Evolutionary conservation across 2,329 filamentous ascomycete species (phyloP).

Genomic region (Nemania abortiva): DNA sequence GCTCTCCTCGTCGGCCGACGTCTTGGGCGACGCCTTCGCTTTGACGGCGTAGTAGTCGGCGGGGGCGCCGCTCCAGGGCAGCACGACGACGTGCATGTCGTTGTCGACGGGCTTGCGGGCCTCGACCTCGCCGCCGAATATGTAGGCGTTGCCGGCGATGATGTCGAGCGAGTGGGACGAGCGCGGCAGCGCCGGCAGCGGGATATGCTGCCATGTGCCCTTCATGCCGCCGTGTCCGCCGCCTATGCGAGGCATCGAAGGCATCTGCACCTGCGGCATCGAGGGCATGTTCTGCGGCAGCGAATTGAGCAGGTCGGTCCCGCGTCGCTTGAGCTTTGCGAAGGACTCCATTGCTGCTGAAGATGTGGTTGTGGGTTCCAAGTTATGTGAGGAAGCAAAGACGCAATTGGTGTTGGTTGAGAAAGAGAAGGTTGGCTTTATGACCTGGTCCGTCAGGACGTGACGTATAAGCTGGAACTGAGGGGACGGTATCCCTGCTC

Average conservation of each 20-base stretch:
- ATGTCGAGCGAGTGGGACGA: constrained; percentile 80
- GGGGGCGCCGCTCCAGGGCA: constrained; percentile 68
- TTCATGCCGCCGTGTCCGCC: constrained; percentile 56
- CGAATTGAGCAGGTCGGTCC: constrained; percentile 65
- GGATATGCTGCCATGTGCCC: constrained; percentile 72
- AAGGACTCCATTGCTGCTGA: constrained; percentile 66
- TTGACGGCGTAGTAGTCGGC: constrained; percentile 71
- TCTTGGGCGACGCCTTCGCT: constrained; percentile 56
- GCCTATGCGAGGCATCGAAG: constrained; percentile 29
- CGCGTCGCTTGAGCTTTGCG: constrained; percentile 65
- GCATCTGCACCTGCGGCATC: constrained; percentile 42
- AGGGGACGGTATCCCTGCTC: constrained; percentile 33
- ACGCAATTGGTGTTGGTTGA: constrained; percentile 6
- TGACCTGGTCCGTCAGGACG: constrained; percentile 18
- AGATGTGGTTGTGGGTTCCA: neutral
- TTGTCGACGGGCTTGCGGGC: constrained; percentile 78
- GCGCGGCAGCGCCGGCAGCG: constrained; percentile 69
- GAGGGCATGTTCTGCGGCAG: constrained; percentile 56
- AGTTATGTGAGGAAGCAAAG: neutral
- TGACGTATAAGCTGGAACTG: constrained; percentile 35
- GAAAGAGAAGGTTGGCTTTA: constrained; percentile 13
- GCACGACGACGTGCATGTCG: constrained; percentile 73
- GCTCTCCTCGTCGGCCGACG: constrained; percentile 18
- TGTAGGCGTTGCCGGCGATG: constrained; percentile 65
- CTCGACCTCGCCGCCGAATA: constrained; percentile 81